Base-by-base conservation (phyloP, 2,329 filamentous ascomycete genomes). In the Fusarium agapanthi region DNA sequence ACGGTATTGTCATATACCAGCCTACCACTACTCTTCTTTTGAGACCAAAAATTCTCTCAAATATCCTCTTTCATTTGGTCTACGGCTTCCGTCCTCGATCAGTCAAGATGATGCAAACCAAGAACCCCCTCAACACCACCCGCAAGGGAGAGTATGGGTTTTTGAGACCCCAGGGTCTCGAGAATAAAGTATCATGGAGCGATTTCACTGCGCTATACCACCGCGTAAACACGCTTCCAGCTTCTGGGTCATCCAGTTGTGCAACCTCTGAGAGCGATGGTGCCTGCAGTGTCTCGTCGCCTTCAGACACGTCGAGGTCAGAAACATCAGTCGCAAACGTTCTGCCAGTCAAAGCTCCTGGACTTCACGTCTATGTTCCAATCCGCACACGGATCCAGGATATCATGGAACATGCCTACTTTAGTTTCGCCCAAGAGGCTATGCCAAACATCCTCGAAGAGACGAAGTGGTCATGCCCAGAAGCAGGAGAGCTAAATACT, bases 381-480 rank as follows among this genome's bases (percentile, higher is more conserved):
- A 40, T 70, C 9, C 54, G 38, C 11, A 61, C 44, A 6, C 26
- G 62, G 1, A n/a, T 67, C 0, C 69, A 72, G 28, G 58, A 16
- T 4, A 48, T 67, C 6, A 8, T 70, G 24, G 70, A 72, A 7
- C 24, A 53, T 8, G 57, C 69, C 2, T 62, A 38, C 13, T 72
- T 53, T 14, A n/a, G 26, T 4, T 72, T 67, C 12, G 69, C 65
- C 15, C 7, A 62, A 7, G 4, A 45, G 10, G 2, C 22, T 2
- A 44, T 72, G 34, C 69, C 70, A 22, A 15, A 15, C 3, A 20
- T 73, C 11, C 47, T 73, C 4, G 11, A 41, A 5, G 13, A 37
- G 5, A 59, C 22, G 1, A 16, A 14, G 1, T 72, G 70, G 70
- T 14, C 40, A 8, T 62, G 69, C 11, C 35, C 65, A 1, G 45